phyloP scores from a whole-genome alignment of 1,284 basidiomycete genomes.

The Xerocomus tenax region DNA sequence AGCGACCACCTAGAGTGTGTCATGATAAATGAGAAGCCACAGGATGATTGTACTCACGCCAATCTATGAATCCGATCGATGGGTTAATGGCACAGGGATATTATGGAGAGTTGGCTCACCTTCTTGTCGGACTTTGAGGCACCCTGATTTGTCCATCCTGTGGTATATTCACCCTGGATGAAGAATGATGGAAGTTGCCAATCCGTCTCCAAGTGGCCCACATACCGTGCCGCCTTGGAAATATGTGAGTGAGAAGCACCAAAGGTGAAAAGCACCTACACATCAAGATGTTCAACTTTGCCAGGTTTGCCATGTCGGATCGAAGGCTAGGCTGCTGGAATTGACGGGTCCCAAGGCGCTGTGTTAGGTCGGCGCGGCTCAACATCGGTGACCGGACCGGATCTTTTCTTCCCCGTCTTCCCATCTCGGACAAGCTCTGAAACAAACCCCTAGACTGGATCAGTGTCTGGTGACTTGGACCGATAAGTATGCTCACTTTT shows the following conservation, averaged over 20 bases:
- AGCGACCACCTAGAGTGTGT: conserved; percentile 64
- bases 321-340: not conserved
- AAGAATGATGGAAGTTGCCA: not conserved
- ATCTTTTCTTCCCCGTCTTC: no score
- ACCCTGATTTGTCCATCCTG: conserved; percentile 85
- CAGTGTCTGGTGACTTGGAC: not conserved
- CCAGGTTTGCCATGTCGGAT: conserved; percentile 33
- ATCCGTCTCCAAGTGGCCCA: conserved; percentile 1
- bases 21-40: conserved; percentile 3
- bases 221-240: conserved; percentile 56
- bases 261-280: conserved; percentile 38
- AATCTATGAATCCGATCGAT: conserved; percentile 39
- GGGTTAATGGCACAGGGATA: not conserved
- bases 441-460: not conserved
- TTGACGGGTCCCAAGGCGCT: not conserved
- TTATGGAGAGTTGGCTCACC: conserved; percentile 33
- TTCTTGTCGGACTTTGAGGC: conserved; percentile 93
- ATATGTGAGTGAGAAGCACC: conserved; percentile 1
- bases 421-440: no score
- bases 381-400: no score
- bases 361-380: not conserved
- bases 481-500: not conserved
- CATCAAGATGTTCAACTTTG: conserved; percentile 65
- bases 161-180: conserved; percentile 81
- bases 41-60: conserved; percentile 41